A percentile compares a stretch with the other conserved stretches of the same genome.
phyloP scores from a whole-genome alignment of 1,139 yeast genomes.

The Meyerozyma sp. region DNA sequence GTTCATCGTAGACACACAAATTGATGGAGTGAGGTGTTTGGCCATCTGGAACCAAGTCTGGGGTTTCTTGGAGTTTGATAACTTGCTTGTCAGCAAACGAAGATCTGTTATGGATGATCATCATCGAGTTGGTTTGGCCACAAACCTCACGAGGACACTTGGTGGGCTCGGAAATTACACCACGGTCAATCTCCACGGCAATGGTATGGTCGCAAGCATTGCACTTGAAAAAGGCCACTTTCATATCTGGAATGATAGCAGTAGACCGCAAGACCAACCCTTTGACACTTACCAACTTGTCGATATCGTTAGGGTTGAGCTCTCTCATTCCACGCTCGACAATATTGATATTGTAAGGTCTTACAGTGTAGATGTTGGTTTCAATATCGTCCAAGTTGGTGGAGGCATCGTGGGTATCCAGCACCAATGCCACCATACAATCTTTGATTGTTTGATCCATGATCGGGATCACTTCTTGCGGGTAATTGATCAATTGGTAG shows the following conservation, averaged over 20 bases:
- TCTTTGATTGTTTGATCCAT: constrained; percentile 97
- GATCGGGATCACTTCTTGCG: constrained; percentile 94
- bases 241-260: constrained; percentile 95
- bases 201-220: constrained; percentile 91
- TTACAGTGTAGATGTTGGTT: constrained; percentile 74
- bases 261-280: constrained; percentile 89
- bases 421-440: constrained; percentile 73
- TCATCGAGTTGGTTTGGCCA: constrained; percentile 84
- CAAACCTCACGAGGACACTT: constrained; percentile 88
- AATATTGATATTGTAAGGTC: constrained; percentile 75
- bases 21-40: constrained; percentile 97
- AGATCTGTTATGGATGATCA: constrained; percentile 84
- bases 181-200: constrained; percentile 90
- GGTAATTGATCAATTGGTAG: constrained; percentile 83
- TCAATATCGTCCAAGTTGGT: constrained; percentile 63
- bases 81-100: constrained; percentile 94
- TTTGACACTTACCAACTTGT: constrained; percentile 83
- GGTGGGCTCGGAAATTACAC: constrained; percentile 89
- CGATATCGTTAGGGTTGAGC: constrained; percentile 91
- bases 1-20: constrained; percentile 89
- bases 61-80: constrained; percentile 91
- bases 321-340: constrained; percentile 83
- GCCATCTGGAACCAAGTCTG: constrained; percentile 97
- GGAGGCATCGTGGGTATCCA: constrained; percentile 43
- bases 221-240: constrained; percentile 93